These are phyloP conservation scores for Aspergillus eucalypticola DNA, from an alignment of 2,329 filamentous ascomycete genomes.

Conservation along the genomic window DNA sequence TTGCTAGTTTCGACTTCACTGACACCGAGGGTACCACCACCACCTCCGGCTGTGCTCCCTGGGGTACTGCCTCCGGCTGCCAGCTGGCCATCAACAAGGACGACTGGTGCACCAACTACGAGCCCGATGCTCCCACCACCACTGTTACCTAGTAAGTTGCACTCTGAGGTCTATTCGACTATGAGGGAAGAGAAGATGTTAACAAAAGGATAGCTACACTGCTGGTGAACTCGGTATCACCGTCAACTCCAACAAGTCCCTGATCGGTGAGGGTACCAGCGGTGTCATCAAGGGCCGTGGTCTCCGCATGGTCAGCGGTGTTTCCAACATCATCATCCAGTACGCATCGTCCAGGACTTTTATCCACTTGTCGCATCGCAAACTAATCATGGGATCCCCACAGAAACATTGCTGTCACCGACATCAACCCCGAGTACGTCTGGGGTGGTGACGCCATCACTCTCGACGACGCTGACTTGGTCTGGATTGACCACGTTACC, in stretches of 20 bases:
- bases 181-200: not conserved
- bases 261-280: conserved; percentile 55
- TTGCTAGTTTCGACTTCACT: conserved; percentile 21
- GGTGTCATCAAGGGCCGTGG: conserved; percentile 62
- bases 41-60: conserved; percentile 57
- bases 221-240: conserved; percentile 54
- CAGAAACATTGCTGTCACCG: conserved; percentile 54
- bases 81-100: conserved; percentile 63
- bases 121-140: conserved; percentile 52
- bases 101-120: conserved; percentile 61
- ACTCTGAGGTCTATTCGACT: too few species aligned
- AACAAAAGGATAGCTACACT: conserved; percentile 43
- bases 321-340: conserved; percentile 62
- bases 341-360: not conserved
- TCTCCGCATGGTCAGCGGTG: conserved; percentile 50
- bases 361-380: too few species aligned
- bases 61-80: conserved; percentile 55
- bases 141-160: conserved; percentile 35
- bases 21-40: conserved; percentile 43
- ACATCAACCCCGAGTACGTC: conserved; percentile 58
- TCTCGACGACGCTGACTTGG: conserved; percentile 44
- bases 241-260: conserved; percentile 59
- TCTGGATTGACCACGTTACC: conserved; percentile 56
- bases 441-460: conserved; percentile 62
- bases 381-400: not conserved